A percentile compares a stretch with the other conserved stretches of the same genome.
Conservation (phyloP, 2,329 filamentous ascomycete genomes). For the Sporothrix mexicana region DNA sequence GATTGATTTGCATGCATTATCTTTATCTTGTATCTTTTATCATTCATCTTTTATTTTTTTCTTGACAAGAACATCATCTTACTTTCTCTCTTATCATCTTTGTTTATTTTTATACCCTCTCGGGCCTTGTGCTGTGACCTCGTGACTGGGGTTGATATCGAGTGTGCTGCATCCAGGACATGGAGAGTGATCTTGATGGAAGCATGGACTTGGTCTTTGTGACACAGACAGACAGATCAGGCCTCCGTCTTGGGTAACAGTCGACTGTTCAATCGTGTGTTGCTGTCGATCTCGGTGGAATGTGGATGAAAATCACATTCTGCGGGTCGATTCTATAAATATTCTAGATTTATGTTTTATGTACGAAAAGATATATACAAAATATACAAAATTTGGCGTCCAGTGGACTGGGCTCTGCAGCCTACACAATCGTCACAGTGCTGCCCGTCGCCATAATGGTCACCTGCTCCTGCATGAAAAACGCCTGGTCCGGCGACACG, state of each 20-base stretch:
- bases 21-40: neutral
- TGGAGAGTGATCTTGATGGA: too few relatives aligned
- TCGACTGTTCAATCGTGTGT: neutral
- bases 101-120: neutral
- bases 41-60: neutral
- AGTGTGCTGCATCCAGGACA: neutral
- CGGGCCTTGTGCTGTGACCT: neutral
- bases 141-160: neutral
- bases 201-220: too few relatives aligned
- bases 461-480: slow-evolving; percentile 29
- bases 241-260: neutral
- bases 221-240: neutral
- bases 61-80: too few relatives aligned
- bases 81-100: neutral
- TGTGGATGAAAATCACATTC: neutral
- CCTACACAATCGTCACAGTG: slow-evolving; percentile 30
- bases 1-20: neutral
- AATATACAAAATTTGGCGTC: neutral
- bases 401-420: too few relatives aligned
- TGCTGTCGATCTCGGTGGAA: neutral
- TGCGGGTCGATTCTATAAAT: too few relatives aligned
- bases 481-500: slow-evolving; percentile 25
- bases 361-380: slow-evolving; percentile 1
- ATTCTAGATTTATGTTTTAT: neutral
- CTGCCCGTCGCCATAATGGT: slow-evolving; percentile 26